Percentiles rank a stretch among this genome's conserved stretches.
phyloP scores from a whole-genome alignment of 2,329 filamentous ascomycete genomes.

The Colletotrichum zoysiae region DNA sequence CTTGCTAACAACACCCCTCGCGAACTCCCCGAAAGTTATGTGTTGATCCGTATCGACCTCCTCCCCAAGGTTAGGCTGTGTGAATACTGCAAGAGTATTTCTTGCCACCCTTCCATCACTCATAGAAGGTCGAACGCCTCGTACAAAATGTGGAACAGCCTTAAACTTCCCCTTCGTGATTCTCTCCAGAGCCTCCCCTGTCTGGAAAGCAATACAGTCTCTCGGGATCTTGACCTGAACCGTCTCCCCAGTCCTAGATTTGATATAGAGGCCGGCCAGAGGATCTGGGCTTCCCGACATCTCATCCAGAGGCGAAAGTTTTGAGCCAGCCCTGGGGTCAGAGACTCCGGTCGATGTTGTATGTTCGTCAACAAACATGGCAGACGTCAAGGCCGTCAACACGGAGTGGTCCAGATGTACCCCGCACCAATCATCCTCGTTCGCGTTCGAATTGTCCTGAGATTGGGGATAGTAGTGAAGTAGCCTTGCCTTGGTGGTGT shows the following conservation, averaged over 20 bases:
- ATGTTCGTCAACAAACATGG: conserved; percentile 93
- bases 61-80: conserved; percentile 91
- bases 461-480: conserved; percentile 89
- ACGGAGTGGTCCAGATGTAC: conserved; percentile 84
- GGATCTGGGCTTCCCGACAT: conserved; percentile 83
- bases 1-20: conserved; percentile 69
- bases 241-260: conserved; percentile 81
- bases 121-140: conserved; percentile 73
- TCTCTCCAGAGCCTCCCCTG: conserved; percentile 88
- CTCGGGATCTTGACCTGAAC: conserved; percentile 91
- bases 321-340: conserved; percentile 42
- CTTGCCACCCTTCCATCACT: conserved; percentile 71
- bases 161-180: conserved; percentile 91
- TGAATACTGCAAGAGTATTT: conserved; percentile 96
- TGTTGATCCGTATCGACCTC: conserved; percentile 77
- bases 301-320: conserved; percentile 71
- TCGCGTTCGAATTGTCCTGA: conserved; percentile 1
- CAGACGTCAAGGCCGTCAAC: conserved; percentile 90
- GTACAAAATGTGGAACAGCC: conserved; percentile 95
- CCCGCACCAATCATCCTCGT: conserved; percentile 75
- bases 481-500: conserved; percentile 89
- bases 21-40: conserved; percentile 83
- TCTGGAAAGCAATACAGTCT: conserved; percentile 95
- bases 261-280: conserved; percentile 91
- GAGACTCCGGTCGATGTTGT: conserved; percentile 53